Evolutionary conservation across 2,329 filamentous ascomycete species (phyloP).

Genomic region (Chaetomium strumarium): DNA sequence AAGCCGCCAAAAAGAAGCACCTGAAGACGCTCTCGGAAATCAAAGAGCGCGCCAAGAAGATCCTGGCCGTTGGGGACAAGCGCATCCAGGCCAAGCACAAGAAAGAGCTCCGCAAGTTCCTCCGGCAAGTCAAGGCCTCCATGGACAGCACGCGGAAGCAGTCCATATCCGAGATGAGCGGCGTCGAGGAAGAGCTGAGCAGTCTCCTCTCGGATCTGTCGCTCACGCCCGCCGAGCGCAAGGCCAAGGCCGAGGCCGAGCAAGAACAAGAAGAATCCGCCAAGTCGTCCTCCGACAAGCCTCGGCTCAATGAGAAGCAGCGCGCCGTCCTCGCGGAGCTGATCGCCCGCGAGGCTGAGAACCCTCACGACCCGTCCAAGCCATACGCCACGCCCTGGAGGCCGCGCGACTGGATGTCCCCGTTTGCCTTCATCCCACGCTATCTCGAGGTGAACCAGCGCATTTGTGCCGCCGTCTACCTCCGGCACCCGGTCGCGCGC

Average conservation of each 20-base stretch:
- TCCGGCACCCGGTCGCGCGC: constrained; percentile 87
- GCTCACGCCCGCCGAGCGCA: constrained; percentile 28
- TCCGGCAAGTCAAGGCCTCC: constrained; percentile 57
- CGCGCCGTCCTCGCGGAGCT: constrained; percentile 48
- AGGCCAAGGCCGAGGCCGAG: constrained; percentile 30
- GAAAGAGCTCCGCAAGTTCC: constrained; percentile 67
- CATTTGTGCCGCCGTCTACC: constrained; percentile 90
- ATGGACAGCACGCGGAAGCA: constrained; percentile 46
- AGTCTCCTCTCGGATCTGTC: constrained; percentile 40
- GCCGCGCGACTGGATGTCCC: constrained; percentile 78
- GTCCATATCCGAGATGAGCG: constrained; percentile 35
- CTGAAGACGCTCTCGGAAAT: constrained; percentile 43
- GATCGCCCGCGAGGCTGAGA: constrained; percentile 61
- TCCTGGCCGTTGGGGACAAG: constrained; percentile 21
- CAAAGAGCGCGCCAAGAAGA: constrained; percentile 37
- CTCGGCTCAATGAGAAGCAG: constrained; percentile 26
- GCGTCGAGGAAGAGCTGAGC: constrained; percentile 45
- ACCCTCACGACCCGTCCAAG: constrained; percentile 69
- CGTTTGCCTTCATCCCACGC: constrained; percentile 89
- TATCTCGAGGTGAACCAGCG: constrained; percentile 98
- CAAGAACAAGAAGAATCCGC: not conserved
- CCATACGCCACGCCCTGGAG: constrained; percentile 90
- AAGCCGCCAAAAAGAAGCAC: constrained; percentile 24
- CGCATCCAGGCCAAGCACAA: constrained; percentile 65
- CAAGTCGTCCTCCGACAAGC: not conserved